Conservation (phyloP, 75 land plant species). For the Chamaecyparis obtusa region DNA sequence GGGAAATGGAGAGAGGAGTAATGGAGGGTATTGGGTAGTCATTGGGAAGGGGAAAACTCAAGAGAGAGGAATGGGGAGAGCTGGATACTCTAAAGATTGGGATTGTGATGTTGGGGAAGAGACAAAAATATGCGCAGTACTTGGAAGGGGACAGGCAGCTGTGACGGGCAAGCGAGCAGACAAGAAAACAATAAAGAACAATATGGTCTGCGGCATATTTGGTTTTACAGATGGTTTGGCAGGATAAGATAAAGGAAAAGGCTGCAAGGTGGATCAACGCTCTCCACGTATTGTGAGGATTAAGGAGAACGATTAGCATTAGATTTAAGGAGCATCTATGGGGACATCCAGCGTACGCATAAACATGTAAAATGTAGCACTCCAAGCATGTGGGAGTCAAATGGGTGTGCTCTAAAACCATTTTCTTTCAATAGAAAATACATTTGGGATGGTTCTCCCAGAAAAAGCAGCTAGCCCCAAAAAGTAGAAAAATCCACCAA, state of each 20-base stretch:
- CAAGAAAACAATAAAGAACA: conserved; percentile 14
- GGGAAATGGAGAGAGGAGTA: neutral
- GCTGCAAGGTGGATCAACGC: neutral
- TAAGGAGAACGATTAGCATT: neutral
- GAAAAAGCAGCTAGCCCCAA: neutral
- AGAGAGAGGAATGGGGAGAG: neutral
- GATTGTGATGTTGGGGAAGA: conserved; percentile 1
- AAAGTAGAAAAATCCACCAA: neutral
- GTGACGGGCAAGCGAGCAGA: neutral
- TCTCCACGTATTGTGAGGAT: too few species aligned
- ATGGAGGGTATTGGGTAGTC: neutral
- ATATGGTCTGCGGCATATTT: neutral
- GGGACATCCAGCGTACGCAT: neutral
- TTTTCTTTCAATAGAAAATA: neutral
- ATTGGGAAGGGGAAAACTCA: neutral
- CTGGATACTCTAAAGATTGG: neutral
- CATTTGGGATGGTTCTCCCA: neutral
- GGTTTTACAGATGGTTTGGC: neutral
- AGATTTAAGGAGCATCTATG: neutral
- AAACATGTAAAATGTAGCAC: neutral
- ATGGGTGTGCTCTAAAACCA: neutral
- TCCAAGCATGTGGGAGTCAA: conserved; percentile 4
- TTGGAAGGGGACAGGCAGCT: conserved; percentile 15
- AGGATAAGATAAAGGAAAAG: too few species aligned
- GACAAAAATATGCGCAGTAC: conserved; percentile 5